Evolutionary conservation across 306 rosid species (phyloP).

Genomic region (Acacia crassicarpa): DNA sequence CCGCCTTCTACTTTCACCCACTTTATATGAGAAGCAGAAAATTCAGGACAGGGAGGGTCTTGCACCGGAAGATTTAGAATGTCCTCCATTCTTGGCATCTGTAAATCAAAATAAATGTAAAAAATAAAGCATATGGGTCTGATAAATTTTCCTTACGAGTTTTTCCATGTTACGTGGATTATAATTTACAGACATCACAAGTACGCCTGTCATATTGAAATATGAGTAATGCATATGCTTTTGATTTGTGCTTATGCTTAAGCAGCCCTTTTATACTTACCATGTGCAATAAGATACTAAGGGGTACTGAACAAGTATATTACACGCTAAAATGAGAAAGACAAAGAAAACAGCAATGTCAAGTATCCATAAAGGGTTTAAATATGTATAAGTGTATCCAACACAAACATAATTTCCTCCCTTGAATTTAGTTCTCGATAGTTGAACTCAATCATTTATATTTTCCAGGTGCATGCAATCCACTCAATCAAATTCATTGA

Average conservation of each 20-base stretch:
- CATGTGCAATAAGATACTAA: not conserved
- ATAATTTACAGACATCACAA: not conserved
- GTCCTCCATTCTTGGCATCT: conserved; percentile 87
- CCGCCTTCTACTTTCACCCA: conserved; percentile 80
- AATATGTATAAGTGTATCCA: not conserved
- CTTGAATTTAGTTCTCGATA: not conserved
- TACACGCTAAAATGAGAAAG: not conserved
- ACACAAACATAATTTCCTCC: not conserved
- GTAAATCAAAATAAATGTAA: conserved; percentile 16
- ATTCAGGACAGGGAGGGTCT: conserved; percentile 60
- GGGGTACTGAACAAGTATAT: not conserved
- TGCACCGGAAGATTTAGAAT: conserved; percentile 80
- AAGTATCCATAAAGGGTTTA: not conserved
- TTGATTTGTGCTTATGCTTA: not conserved
- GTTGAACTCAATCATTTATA: not conserved
- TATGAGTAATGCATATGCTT: not conserved
- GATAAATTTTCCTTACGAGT: not conserved
- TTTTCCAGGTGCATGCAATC: not conserved
- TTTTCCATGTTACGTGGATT: not conserved
- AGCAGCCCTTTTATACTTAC: not conserved
- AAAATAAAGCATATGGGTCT: not conserved
- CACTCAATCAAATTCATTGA: not conserved
- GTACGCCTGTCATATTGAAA: not conserved
- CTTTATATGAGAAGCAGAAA: conserved; percentile 64
- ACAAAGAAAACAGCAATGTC: not conserved